Base-by-base conservation (phyloP, 768 basidiomycete species). In the Rhizopogon vulgaris region DNA sequence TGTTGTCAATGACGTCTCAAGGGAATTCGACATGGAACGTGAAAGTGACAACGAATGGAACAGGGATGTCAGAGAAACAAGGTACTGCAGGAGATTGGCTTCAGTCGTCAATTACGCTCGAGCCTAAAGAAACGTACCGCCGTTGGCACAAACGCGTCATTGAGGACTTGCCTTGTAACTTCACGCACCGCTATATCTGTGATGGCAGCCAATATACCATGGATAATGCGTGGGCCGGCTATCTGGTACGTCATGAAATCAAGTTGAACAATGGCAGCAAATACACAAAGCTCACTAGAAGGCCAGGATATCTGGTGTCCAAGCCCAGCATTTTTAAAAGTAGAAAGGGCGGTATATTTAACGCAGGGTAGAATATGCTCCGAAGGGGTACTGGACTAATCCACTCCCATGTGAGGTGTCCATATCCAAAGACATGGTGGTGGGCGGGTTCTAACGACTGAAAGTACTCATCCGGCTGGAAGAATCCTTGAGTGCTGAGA, bases 341-440 rank as follows among this genome's bases (percentile, higher is more conserved):
- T 80, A 82, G 85, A 61, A 90, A 97, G 9, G 87, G 63, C 0
- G 89, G 87, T 25, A 89, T 73, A 60, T 92, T 96, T 34, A 94
- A 58, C 15, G 81, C 77, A 15, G 94, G 92, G 68, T 92, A 95
- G 45, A 88, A 49, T 54, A 91, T 79, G 61, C 86, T 89, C 48
- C 92, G 80, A 60, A 94, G 84, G 6, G 91, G 90, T 12, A 65
- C 66, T 18, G 76, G 69, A 46, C 77, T 69, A 40, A 78, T 70
- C 96, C 96, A 99, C 73, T 99, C 96, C 96, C 96, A 99, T 22
- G 94, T 97, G 38, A 93, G 73, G 58, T 85, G 78, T 2, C 94
- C 95, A 69, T 92, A 92, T 41, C 94, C 93, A 65, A 91, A 98
- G 46, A 96, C 90, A 39, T 84, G 69, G 51, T 76, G 77, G 66